phyloP scores from a whole-genome alignment of 225 moss, liverwort and hornwort species.

The Pseudisothecium myosuroides region DNA sequence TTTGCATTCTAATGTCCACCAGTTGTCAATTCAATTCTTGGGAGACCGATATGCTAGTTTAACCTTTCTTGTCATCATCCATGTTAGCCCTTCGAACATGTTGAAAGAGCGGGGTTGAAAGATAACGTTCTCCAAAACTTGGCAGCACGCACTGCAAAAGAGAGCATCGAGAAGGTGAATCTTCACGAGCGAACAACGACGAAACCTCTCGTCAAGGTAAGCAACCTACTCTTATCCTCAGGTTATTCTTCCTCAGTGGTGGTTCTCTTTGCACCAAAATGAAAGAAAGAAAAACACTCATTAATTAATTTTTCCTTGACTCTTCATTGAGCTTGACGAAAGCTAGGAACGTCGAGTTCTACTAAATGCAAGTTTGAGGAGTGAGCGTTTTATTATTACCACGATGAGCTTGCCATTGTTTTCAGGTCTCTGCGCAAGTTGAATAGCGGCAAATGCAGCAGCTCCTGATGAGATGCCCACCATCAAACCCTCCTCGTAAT shows the following conservation, averaged over 20 bases:
- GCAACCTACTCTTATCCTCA: not conserved
- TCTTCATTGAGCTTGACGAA: not conserved
- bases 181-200: not conserved
- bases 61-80: slow-evolving; percentile 26
- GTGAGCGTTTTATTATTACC: slow-evolving; percentile 1
- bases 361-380: not conserved
- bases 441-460: slow-evolving; percentile 50
- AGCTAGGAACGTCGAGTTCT: not conserved
- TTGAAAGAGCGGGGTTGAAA: slow-evolving; percentile 67
- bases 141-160: slow-evolving; percentile 65
- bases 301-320: not conserved
- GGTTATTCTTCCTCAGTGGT: not conserved
- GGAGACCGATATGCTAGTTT: not conserved
- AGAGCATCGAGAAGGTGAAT: not conserved
- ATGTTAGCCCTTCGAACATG: slow-evolving; percentile 52
- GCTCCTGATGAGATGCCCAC: slow-evolving; percentile 69
- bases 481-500: slow-evolving; percentile 66
- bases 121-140: slow-evolving; percentile 78
- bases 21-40: not conserved
- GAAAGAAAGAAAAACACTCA: not conserved
- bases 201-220: not conserved
- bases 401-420: slow-evolving; percentile 41
- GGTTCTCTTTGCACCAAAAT: not conserved
- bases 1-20: not conserved
- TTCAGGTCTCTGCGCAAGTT: slow-evolving; percentile 35